phyloP scores from a whole-genome alignment of 495 filamentous ascomycete genomes.

The Tetracladium marchalianum region DNA sequence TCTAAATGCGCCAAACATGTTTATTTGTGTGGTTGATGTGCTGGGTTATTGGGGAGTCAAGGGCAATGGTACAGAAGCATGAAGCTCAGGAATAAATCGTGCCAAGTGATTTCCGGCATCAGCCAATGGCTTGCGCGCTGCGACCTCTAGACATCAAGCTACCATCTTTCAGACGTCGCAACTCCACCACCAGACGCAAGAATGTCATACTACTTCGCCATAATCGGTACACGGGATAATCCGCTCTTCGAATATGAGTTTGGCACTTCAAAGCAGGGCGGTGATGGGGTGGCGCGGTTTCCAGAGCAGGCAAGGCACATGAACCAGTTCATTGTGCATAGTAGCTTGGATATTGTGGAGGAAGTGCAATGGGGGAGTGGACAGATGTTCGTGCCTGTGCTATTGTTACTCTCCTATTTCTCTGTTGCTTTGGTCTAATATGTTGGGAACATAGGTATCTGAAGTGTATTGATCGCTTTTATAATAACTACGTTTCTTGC shows the following conservation, averaged over 20 bases:
- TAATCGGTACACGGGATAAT: conserved; percentile 87
- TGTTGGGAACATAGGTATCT: conserved; percentile 57
- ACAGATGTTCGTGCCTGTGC: conserved; percentile 48
- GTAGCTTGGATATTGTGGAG: conserved; percentile 84
- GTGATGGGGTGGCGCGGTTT: conserved; percentile 85
- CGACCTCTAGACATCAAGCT: background rate
- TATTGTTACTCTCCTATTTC: background rate
- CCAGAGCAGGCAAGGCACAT: conserved; percentile 76
- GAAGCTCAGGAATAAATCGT: too few relatives aligned
- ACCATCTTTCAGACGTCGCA: background rate
- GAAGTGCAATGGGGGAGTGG: conserved; percentile 85
- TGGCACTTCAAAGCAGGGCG: conserved; percentile 87
- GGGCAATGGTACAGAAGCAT: background rate
- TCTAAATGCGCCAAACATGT: conserved; percentile 77
- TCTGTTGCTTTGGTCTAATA: conserved; percentile 9
- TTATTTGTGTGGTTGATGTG: background rate
- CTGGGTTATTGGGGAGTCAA: background rate
- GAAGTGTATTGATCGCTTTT: conserved; percentile 89
- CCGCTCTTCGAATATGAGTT: conserved; percentile 94
- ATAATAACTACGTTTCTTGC: conserved; percentile 79
- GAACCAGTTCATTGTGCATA: conserved; percentile 96
- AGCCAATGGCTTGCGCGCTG: conserved; percentile 11
- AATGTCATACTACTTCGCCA: conserved; percentile 97
- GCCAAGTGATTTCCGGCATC: too few relatives aligned
- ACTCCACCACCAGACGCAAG: background rate